Base-by-base conservation (phyloP, 768 basidiomycete genomes). In the Lactarius vividus region DNA sequence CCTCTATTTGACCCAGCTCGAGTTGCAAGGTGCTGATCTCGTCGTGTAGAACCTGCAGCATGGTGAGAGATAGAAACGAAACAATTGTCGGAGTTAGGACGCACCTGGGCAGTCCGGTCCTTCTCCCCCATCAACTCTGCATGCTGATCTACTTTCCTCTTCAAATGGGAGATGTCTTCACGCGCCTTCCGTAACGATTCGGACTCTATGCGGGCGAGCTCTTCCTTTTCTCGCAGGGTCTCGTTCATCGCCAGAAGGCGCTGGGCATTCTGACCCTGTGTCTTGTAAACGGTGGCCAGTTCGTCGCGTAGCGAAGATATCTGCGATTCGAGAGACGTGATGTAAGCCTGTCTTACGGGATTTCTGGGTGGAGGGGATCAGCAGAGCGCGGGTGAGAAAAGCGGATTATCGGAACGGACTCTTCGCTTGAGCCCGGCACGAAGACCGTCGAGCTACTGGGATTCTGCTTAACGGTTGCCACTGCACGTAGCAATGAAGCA, bases 231-330 rank as follows among this genome's bases (percentile, higher is more conserved):
- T 58, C 94, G 87, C 9, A 98, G 82, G 1, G 93, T 94, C 76
- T 99, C 97, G 67, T 93, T 96, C 88, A 99, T 94, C 4, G 91
- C 84, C 16, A 99, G 82, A 9, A 96, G 84, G 44, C 94, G 85
- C 75, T 97, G 96, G 1, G 95, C 92, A 75, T 97, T 96, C 77
- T 96, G 94, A 4, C 93, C 92, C 69, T 98, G 96, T 0, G 94
- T 92, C 76, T 96, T 96, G 81, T 98, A 99, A 1, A 96, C 87
- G 10, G 91, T 92, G 3, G 96, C 93, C 58, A 98, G 83, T 75
- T 98, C 96, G 71, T 92, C 91, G 39, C 96, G 88, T 57, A 97
- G 81, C 13, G 91, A 88, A 2, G 94, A 93, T 75, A 98, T 91
- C 74, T 98, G 95, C 4, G 91, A 88, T 76, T 98, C 96, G 57